These are phyloP conservation scores for Pseudisothecium myosuroides DNA, from an alignment of 225 moss, liverwort and hornwort genomes.

Conservation along the genomic window DNA sequence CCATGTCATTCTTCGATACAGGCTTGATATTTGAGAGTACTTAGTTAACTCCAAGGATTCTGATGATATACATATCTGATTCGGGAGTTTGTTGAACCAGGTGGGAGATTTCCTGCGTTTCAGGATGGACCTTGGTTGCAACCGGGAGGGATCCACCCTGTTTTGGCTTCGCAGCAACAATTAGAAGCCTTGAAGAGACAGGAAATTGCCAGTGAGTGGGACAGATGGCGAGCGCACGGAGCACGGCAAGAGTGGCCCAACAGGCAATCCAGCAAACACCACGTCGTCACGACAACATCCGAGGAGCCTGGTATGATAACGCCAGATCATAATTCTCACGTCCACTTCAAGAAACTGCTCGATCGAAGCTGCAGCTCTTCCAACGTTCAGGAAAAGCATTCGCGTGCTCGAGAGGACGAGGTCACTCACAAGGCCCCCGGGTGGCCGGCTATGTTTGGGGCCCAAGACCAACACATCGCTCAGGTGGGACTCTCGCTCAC, in stretches of 20 bases:
- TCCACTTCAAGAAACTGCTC: constrained; percentile 32
- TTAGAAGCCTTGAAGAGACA: constrained; percentile 17
- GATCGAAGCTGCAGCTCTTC: constrained; percentile 41
- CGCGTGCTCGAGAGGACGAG: constrained; percentile 11
- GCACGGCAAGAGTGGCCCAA: constrained; percentile 24
- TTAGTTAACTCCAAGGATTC: background rate
- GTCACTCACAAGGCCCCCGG: background rate
- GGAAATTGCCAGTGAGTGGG: constrained; percentile 36
- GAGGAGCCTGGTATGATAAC: constrained; percentile 14
- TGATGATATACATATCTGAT: background rate
- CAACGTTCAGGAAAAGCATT: constrained; percentile 27
- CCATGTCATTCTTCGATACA: background rate
- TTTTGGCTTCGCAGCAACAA: background rate
- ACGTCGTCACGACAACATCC: background rate
- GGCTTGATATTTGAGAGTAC: background rate
- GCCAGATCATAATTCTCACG: constrained; percentile 6
- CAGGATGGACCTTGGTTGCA: constrained; percentile 36
- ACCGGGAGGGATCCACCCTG: constrained; percentile 4
- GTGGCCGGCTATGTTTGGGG: constrained; percentile 23
- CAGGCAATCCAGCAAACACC: constrained; percentile 9
- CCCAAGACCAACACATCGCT: background rate
- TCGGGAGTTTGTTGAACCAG: background rate
- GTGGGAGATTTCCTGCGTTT: constrained; percentile 9
- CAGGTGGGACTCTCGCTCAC: background rate
- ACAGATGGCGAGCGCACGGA: constrained; percentile 44